phyloP scores from a whole-genome alignment of 1,139 yeast species.

The Yamadazyma siamensis region DNA sequence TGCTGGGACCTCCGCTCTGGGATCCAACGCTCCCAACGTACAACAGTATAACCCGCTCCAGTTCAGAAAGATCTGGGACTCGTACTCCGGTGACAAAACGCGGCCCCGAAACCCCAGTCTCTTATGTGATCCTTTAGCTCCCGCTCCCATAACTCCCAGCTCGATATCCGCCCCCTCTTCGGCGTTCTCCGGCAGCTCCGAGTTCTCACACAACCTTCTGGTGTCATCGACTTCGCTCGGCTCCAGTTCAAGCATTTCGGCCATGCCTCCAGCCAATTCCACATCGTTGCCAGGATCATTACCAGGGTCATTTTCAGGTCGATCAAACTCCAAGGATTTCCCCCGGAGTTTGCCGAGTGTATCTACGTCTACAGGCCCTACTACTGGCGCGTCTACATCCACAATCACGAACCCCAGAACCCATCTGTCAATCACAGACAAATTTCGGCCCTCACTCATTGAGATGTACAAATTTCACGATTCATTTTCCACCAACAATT shows the following conservation, averaged over 20 bases:
- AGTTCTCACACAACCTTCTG: neutral
- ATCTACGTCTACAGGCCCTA: no score
- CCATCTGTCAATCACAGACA: constrained; percentile 15
- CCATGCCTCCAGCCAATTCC: neutral
- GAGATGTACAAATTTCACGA: constrained; percentile 30
- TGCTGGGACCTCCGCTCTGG: no score
- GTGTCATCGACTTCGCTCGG: constrained; percentile 6
- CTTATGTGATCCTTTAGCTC: constrained; percentile 37
- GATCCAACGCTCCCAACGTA: no score
- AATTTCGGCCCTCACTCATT: constrained; percentile 41
- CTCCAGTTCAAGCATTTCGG: neutral
- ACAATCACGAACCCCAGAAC: neutral
- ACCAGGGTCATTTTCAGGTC: neutral
- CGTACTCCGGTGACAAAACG: constrained; percentile 8
- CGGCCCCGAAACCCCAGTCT: constrained; percentile 35
- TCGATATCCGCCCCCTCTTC: constrained; percentile 1
- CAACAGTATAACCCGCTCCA: constrained; percentile 32
- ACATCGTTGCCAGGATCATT: neutral
- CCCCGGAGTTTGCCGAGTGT: constrained; percentile 8
- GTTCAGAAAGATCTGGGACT: constrained; percentile 41
- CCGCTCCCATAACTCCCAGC: constrained; percentile 16
- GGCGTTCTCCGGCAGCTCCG: constrained; percentile 5
- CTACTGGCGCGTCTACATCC: no score
- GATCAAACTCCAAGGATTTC: constrained; percentile 2
- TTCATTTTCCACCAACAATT: constrained; percentile 25